A percentile compares a stretch with the other conserved stretches of the same genome.
These are phyloP conservation scores for Agaricus subrufescens DNA, from an alignment of 768 basidiomycete species.

Conservation along the genomic window DNA sequence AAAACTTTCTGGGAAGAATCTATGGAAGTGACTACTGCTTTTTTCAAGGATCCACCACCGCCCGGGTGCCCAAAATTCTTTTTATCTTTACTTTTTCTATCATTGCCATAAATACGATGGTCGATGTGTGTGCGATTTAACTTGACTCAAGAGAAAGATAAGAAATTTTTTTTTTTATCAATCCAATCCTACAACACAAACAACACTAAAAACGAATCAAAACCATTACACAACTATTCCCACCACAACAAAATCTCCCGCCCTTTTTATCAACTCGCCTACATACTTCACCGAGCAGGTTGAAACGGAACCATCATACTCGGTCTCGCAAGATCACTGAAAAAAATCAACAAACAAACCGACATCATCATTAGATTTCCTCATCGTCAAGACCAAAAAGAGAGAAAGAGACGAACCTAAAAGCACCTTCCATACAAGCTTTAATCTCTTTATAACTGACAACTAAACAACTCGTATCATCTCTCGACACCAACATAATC, in stretches of 20 bases:
- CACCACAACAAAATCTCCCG: background rate
- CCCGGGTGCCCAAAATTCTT: too few relatives aligned
- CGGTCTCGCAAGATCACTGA: conserved; percentile 42
- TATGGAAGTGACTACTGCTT: too few relatives aligned
- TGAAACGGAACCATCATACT: background rate
- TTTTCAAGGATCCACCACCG: too few relatives aligned
- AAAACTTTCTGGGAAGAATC: too few relatives aligned
- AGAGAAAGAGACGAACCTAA: conserved; percentile 49
- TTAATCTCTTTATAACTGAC: conserved; percentile 93
- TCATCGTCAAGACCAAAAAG: background rate
- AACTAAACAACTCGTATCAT: conserved; percentile 94
- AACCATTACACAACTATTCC: background rate
- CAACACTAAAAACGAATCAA: background rate
- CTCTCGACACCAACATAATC: conserved; percentile 90
- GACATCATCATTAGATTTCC: background rate
- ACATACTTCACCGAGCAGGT: background rate
- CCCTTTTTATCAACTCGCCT: background rate
- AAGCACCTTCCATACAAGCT: conserved; percentile 77
- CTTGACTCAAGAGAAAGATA: too few relatives aligned
- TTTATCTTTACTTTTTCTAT: too few relatives aligned
- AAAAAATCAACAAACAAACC: too few relatives aligned
- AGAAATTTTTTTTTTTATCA: too few relatives aligned
- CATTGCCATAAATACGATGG: too few relatives aligned
- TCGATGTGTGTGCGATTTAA: too few relatives aligned
- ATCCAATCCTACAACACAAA: background rate